These are phyloP conservation scores for Pseudozyma sp. DNA, from an alignment of 1,284 basidiomycete species.

Conservation along the genomic window DNA sequence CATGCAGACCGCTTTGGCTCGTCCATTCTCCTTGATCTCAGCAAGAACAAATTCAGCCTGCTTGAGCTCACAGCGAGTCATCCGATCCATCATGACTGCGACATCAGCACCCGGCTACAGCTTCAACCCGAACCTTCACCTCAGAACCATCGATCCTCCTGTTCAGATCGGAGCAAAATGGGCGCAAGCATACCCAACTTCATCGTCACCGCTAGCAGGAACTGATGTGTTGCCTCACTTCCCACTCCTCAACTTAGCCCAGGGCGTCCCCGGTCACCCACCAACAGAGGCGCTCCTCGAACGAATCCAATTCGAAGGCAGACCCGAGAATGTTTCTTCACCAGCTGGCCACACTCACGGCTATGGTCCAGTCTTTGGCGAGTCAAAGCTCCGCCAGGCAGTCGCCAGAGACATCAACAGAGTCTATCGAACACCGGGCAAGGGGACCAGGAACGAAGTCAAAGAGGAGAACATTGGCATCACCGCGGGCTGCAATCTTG, in stretches of 20 bases:
- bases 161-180: constrained; percentile 50
- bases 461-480: constrained; percentile 65
- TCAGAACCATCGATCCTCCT: constrained; percentile 42
- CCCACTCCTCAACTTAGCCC: constrained; percentile 58
- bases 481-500: constrained; percentile 79
- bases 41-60: constrained; percentile 7
- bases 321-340: constrained; percentile 20
- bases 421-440: constrained; percentile 73
- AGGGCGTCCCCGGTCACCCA: constrained; percentile 58
- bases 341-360: constrained; percentile 70
- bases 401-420: constrained; percentile 77
- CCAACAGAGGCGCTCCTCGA: constrained; percentile 43
- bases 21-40: constrained; percentile 9
- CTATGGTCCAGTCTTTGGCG: constrained; percentile 79
- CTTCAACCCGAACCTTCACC: constrained; percentile 40
- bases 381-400: constrained; percentile 74
- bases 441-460: constrained; percentile 70
- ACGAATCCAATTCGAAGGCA: constrained; percentile 34
- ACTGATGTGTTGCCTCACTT: constrained; percentile 23
- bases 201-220: constrained; percentile 27
- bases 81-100: constrained; percentile 15
- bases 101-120: constrained; percentile 30
- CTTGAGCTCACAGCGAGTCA: neutral
- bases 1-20: constrained; percentile 1
- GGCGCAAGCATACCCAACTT: constrained; percentile 42